These are phyloP conservation scores for Dothidotthia symphoricarpi DNA, from an alignment of 2,329 filamentous ascomycete genomes.

Conservation along the genomic window DNA sequence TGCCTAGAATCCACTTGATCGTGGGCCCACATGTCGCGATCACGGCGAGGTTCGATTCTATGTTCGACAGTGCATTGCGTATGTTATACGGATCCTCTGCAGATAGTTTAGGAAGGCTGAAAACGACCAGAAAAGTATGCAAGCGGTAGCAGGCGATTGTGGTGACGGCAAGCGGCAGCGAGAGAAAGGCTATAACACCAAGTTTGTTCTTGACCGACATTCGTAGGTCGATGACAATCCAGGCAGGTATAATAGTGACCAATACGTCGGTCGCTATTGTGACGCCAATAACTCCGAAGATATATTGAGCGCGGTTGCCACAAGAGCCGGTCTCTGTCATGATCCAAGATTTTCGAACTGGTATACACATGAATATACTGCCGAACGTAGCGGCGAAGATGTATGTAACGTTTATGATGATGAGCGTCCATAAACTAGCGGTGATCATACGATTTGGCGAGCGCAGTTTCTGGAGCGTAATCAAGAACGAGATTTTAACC, in stretches of 20 bases:
- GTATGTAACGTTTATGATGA: slow-evolving; percentile 5
- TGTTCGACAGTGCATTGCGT: slow-evolving; percentile 5
- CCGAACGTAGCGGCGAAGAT: slow-evolving; percentile 1
- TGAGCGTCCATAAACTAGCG: slow-evolving; percentile 5
- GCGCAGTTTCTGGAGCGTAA: slow-evolving; percentile 8
- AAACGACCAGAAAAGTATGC: slow-evolving; percentile 2
- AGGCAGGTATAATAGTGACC: slow-evolving; percentile 9
- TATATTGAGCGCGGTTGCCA: slow-evolving; percentile 1
- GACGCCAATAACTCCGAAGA: slow-evolving; percentile 3
- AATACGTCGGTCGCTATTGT: slow-evolving; percentile 11
- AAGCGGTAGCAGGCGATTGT: slow-evolving; percentile 11
- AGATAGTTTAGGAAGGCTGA: neutral
- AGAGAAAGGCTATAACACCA: slow-evolving; percentile 4
- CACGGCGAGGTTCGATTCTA: slow-evolving; percentile 9
- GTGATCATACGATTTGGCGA: slow-evolving; percentile 4
- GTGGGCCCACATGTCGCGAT: slow-evolving; percentile 9
- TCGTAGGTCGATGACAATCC: slow-evolving; percentile 7
- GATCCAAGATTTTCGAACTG: slow-evolving; percentile 8
- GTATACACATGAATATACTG: slow-evolving; percentile 5
- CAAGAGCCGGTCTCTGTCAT: slow-evolving; percentile 1
- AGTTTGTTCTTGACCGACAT: slow-evolving; percentile 7
- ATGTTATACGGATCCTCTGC: slow-evolving; percentile 6
- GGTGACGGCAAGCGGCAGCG: slow-evolving; percentile 6
- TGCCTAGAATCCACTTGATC: slow-evolving; percentile 9
- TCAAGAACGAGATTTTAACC: slow-evolving; percentile 12